phyloP scores from a whole-genome alignment of 805 yeast species.

The Candida sakaeoensis region DNA sequence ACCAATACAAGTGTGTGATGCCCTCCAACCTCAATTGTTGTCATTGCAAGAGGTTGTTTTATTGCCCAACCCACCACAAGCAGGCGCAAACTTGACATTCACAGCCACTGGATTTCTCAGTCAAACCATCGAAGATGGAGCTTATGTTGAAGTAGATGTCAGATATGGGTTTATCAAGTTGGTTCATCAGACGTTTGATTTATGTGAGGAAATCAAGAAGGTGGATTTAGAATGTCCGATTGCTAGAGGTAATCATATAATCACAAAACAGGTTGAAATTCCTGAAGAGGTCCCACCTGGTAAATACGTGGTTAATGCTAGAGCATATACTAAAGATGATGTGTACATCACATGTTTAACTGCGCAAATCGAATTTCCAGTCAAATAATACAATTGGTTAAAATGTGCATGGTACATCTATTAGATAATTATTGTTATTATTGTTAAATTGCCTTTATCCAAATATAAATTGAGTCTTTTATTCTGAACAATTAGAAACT shows the following conservation, averaged over 20 bases:
- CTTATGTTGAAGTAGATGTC: conserved; percentile 93
- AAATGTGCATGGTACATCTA: background rate
- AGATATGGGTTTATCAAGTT: conserved; percentile 88
- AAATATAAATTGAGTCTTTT: no score
- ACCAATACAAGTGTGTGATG: conserved; percentile 78
- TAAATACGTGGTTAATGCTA: conserved; percentile 76
- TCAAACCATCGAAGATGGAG: conserved; percentile 67
- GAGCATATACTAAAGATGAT: conserved; percentile 85
- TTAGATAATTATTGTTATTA: background rate
- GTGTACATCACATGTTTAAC: conserved; percentile 79
- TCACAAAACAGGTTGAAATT: conserved; percentile 72
- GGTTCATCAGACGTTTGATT: conserved; percentile 84
- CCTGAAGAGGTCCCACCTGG: conserved; percentile 97
- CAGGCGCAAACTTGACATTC: conserved; percentile 81
- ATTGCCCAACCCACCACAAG: conserved; percentile 82
- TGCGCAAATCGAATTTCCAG: conserved; percentile 61
- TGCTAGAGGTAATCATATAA: conserved; percentile 58
- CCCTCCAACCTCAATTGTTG: conserved; percentile 58
- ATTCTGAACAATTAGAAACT: no score
- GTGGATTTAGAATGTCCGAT: conserved; percentile 87
- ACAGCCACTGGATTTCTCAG: conserved; percentile 65
- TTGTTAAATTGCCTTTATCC: background rate
- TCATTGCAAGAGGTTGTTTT: conserved; percentile 56
- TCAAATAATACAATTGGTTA: conserved; percentile 23
- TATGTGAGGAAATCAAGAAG: conserved; percentile 82